Percentiles rank a stretch among this genome's conserved stretches.
phyloP scores from a whole-genome alignment of 768 basidiomycete species.

The Termitomyces sp. region DNA sequence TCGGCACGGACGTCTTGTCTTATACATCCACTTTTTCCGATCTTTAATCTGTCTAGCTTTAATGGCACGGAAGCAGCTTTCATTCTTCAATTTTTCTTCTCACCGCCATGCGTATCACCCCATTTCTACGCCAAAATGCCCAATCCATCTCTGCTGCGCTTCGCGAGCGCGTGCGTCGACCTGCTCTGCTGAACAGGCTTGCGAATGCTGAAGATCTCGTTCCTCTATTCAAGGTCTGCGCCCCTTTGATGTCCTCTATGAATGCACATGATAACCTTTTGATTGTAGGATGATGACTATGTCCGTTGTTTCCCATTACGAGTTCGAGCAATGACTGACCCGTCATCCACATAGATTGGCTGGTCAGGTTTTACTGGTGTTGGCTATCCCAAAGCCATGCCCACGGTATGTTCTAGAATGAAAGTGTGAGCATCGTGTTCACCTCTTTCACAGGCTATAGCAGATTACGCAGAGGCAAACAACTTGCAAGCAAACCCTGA shows the following conservation, averaged over 20 bases:
- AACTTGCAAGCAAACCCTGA: constrained; percentile 37
- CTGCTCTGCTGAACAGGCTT: constrained; percentile 31
- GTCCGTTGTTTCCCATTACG: constrained; percentile 22
- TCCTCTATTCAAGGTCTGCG: constrained; percentile 35
- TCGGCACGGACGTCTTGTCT: background rate
- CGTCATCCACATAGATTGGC: constrained; percentile 30
- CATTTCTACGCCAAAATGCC: constrained; percentile 22
- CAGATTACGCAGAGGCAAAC: constrained; percentile 36
- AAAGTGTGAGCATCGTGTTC: background rate
- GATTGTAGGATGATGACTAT: constrained; percentile 40
- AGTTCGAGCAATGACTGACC: background rate
- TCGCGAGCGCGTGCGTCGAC: constrained; percentile 36
- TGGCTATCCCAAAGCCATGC: constrained; percentile 42
- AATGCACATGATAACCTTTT: background rate
- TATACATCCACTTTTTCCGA: background rate
- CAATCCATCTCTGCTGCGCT: constrained; percentile 28
- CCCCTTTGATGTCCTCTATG: background rate
- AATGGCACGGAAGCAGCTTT: background rate
- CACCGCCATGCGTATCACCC: constrained; percentile 25
- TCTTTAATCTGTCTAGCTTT: background rate
- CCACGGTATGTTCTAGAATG: constrained; percentile 26
- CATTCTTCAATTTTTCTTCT: too few species aligned
- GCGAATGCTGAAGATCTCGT: constrained; percentile 33
- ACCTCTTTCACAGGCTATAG: constrained; percentile 32
- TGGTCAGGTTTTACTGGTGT: constrained; percentile 50